Conservation (phyloP, 495 filamentous ascomycete species). For the Cladorrhinum samala region DNA sequence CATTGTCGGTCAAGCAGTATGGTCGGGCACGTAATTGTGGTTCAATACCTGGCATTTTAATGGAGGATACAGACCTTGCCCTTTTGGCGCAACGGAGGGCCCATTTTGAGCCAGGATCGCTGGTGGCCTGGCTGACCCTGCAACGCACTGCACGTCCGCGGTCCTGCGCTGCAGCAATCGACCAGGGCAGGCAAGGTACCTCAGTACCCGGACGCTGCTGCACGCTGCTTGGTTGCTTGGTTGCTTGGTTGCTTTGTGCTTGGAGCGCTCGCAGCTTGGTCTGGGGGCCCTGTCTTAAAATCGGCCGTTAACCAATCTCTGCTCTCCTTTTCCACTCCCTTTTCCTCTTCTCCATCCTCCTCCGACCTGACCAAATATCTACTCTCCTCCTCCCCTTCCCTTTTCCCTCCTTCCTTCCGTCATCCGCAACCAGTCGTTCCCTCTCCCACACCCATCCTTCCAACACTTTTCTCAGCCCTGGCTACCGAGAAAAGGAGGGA, state of each 20-base stretch:
- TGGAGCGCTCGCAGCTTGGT: slow-evolving; percentile 11
- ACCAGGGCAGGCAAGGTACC: slow-evolving; percentile 23
- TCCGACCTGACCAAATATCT: slow-evolving; percentile 52
- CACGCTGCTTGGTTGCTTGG: slow-evolving; percentile 25
- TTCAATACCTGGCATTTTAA: too few relatives aligned
- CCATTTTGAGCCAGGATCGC: slow-evolving; percentile 15
- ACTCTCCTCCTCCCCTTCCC: slow-evolving; percentile 46
- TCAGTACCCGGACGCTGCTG: slow-evolving; percentile 25
- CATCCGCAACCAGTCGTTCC: slow-evolving; percentile 53
- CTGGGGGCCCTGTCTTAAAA: slow-evolving; percentile 46
- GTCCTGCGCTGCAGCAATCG: slow-evolving; percentile 11
- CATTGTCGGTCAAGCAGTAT: slow-evolving; percentile 9
- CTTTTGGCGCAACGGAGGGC: slow-evolving; percentile 21
- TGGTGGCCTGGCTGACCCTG: slow-evolving; percentile 20
- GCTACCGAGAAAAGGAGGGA: slow-evolving; percentile 33
- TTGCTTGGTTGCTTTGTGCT: slow-evolving; percentile 1
- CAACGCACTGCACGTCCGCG: slow-evolving; percentile 10
- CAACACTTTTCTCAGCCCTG: slow-evolving; percentile 33
- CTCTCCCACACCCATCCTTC: slow-evolving; percentile 41
- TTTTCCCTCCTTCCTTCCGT: slow-evolving; percentile 39
- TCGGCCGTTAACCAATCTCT: slow-evolving; percentile 44
- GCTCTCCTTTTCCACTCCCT: slow-evolving; percentile 44
- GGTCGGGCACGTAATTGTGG: too few relatives aligned
- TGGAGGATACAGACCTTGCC: too few relatives aligned
- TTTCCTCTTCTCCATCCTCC: slow-evolving; percentile 51